A percentile compares a stretch with the other conserved stretches of the same genome.
These are phyloP conservation scores for Collybia sp. DNA, from an alignment of 768 basidiomycete species.

Conservation along the genomic window DNA sequence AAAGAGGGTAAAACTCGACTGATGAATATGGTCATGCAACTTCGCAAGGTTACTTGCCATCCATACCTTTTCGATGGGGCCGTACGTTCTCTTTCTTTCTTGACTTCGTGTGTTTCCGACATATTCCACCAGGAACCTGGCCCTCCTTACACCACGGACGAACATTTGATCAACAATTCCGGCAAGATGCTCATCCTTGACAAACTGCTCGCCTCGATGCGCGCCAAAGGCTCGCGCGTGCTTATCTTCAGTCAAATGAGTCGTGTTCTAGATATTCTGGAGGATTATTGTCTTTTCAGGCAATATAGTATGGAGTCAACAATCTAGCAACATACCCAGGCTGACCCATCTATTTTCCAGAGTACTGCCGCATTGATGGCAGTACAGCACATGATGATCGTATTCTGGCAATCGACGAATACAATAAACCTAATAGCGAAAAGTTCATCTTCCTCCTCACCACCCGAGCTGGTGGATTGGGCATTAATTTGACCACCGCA, in stretches of 20 bases:
- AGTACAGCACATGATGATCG: conserved; percentile 96
- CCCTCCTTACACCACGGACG: conserved; percentile 97
- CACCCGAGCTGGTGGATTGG: conserved; percentile 94
- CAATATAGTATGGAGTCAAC: conserved; percentile 63
- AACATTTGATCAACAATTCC: conserved; percentile 89
- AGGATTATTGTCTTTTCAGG: conserved; percentile 95
- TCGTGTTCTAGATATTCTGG: conserved; percentile 95
- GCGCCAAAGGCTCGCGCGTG: conserved; percentile 88
- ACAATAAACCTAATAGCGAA: conserved; percentile 90
- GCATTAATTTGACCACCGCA: conserved; percentile 93
- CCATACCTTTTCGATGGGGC: conserved; percentile 93
- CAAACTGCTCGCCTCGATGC: conserved; percentile 85
- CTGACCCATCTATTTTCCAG: conserved; percentile 31
- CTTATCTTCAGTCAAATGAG: conserved; percentile 99
- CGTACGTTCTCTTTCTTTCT: conserved; percentile 30
- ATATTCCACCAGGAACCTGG: conserved; percentile 79
- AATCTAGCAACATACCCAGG: background rate
- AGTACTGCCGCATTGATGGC: conserved; percentile 96
- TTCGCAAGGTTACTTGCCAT: conserved; percentile 86
- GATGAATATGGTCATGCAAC: conserved; percentile 99
- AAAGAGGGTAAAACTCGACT: conserved; percentile 97
- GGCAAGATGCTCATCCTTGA: conserved; percentile 99
- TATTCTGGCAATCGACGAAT: conserved; percentile 93
- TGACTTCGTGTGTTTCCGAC: background rate
- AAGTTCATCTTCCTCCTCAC: conserved; percentile 97